Evolutionary conservation across 495 filamentous ascomycete species (phyloP).

Genomic region (Aspergillus sclerotiicarbonarius): DNA sequence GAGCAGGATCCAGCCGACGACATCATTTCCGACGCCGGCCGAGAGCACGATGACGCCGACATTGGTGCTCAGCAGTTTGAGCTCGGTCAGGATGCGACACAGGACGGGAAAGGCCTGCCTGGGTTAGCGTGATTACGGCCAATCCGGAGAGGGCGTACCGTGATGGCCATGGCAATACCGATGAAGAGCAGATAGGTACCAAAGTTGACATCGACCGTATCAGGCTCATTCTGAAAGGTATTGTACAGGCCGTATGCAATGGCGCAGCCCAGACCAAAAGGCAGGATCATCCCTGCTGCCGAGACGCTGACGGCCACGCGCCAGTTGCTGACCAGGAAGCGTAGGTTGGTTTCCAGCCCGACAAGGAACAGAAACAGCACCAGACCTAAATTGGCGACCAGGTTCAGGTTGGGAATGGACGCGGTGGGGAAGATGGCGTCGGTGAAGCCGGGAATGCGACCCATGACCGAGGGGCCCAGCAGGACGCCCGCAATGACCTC

Average conservation of each 20-base stretch:
- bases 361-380: constrained; percentile 91
- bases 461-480: constrained; percentile 83
- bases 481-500: constrained; percentile 94
- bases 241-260: constrained; percentile 87
- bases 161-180: constrained; percentile 92
- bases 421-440: constrained; percentile 70
- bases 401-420: constrained; percentile 71
- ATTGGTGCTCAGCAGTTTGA: constrained; percentile 79
- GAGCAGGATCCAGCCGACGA: constrained; percentile 90
- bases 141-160: constrained; percentile 40
- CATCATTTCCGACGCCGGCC: constrained; percentile 94
- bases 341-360: constrained; percentile 87
- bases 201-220: constrained; percentile 64
- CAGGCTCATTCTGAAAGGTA: constrained; percentile 66
- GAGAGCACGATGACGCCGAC: constrained; percentile 91
- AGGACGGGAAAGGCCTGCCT: constrained; percentile 84
- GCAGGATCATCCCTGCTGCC: constrained; percentile 79
- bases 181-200: constrained; percentile 89
- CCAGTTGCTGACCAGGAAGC: constrained; percentile 86
- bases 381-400: constrained; percentile 87
- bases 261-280: constrained; percentile 65
- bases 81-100: constrained; percentile 89
- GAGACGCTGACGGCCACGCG: constrained; percentile 78
- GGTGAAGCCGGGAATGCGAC: constrained; percentile 78
- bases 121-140: background rate